Evolutionary conservation across 768 basidiomycete species (phyloP).

Genomic region (Boletus patriciae): DNA sequence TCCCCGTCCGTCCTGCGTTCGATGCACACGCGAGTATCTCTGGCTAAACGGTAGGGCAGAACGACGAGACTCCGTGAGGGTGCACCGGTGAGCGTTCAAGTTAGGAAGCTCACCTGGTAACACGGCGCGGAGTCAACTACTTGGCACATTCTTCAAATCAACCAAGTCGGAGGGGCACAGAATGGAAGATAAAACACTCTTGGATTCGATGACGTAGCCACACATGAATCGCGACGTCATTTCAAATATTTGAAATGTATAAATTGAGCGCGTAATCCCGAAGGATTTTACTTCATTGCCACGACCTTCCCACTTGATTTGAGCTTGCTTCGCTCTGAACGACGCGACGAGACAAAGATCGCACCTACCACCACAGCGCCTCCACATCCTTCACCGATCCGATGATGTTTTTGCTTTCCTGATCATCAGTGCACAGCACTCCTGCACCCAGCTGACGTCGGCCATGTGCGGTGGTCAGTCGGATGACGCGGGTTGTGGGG

Average conservation of each 20-base stretch:
- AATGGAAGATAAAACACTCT: no score
- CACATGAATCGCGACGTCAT: no score
- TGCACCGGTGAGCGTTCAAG: no score
- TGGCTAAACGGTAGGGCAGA: no score
- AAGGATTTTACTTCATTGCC: neutral
- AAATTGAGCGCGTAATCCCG: neutral
- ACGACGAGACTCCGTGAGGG: no score
- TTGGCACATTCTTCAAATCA: no score
- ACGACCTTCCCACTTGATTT: neutral
- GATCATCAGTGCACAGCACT: conserved; percentile 5
- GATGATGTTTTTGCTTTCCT: neutral
- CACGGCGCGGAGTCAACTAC: no score
- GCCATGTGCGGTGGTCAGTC: neutral
- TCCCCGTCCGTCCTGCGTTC: no score
- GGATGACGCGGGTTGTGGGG: neutral
- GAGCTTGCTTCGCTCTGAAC: neutral
- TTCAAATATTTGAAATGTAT: neutral
- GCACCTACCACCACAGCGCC: neutral
- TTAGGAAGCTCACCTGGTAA: no score
- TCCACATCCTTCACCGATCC: neutral
- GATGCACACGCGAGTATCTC: no score
- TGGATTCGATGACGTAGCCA: no score
- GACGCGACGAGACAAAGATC: neutral
- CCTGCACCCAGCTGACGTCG: neutral
- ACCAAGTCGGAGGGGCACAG: no score